Evolutionary conservation across 768 basidiomycete genomes (phyloP), one percentile per base, ranked within the genome.

Genomic region (Tubosaeta sp.): DNA sequence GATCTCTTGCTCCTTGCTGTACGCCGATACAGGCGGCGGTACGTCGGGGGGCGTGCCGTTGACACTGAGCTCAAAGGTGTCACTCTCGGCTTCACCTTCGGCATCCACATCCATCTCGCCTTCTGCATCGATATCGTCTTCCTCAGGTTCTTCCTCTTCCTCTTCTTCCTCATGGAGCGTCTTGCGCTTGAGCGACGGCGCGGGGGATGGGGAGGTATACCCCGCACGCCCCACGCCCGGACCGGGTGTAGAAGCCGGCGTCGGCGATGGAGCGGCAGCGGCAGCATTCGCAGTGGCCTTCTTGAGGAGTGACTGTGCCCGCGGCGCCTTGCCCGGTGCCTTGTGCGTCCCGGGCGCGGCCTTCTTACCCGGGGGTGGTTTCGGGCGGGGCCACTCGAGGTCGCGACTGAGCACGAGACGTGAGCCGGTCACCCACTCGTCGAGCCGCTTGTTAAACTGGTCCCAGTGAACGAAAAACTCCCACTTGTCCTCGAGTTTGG

Each of bases 391-490:
- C 93, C 91, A 95, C 70, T 98, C 94, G 58, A 99, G 79, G 64
- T 97, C 94, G 57, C 86, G 80, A 53, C 74, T 78, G 42, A 95
- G 76, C 38, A 98, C 80, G 51, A 99, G 80, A 37, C 95, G 83
- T 1, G 89, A 86, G 14, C 90, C 91, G 13, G 88, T 74, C 22
- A 99, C 87, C 97, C 97, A 99, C 50, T 97, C 97, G 66, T 99
- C 97, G 37, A 98, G 77, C 56, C 97, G 94, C 70, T 99, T 99
- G 77, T 99, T 99, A 80, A 97, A 98, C 58, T 91, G 84, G 61
- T 97, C 93, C 86, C 95, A 99, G 65, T 99, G 97, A 17, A 98
- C 92, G 65, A 98, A 99, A 76, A 85, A 98, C 69, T 98, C 95
- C 69, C 83, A 81, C 61, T 88, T 85, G 67, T 93, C 91, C 62